Base-by-base conservation (phyloP, 2,329 filamentous ascomycete genomes). In the Sclerotinia trifoliorum region DNA sequence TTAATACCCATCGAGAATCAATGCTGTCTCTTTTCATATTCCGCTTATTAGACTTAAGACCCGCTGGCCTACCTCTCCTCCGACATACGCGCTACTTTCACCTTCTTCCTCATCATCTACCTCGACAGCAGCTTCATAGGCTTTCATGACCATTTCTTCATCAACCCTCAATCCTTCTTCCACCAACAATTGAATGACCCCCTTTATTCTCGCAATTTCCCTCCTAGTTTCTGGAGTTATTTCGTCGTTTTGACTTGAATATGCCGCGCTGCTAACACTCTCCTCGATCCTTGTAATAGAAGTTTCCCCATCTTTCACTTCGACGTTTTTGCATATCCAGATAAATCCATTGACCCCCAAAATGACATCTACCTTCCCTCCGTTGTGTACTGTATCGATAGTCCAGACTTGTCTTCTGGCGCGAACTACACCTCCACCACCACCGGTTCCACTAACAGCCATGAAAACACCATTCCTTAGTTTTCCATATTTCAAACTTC, bases 311-410 rank as follows among this genome's bases (percentile, higher is more conserved):
- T 73, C 81, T n/a, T 84, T 83, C 48, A 84, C 85, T 73, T 91
- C 88, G 10, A 90, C 81, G 75, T 96, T 93, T 81, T 92, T 94
- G 79, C 90, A 89, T 76, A 98, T 94, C 91, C 93, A 99, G 69
- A 98, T 93, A 78, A 96, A 98, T 0, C 95, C 95, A 76, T 99
- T 99, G 51, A 99, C 95, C 2, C 95, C 95, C 0, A 99, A 83
- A 65, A 97, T 86, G 10, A 98, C 88, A 77, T 97, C 92, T 39
- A 99, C 86, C 71, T 88, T 89, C 65, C 86, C 84, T 46, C 85
- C 84, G 46, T 85, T 82, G 71, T 83, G 79, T 69, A 80, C 75
- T 46, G 84, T 80, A 69, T 90, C 86, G 74, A 96, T 82, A 0
- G 93, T 95, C 85, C 95, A 97, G 52, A 95, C 90, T 81, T 99